phyloP scores from a whole-genome alignment of 148 eudicot genomes.

The Dysphania ambrosioides region DNA sequence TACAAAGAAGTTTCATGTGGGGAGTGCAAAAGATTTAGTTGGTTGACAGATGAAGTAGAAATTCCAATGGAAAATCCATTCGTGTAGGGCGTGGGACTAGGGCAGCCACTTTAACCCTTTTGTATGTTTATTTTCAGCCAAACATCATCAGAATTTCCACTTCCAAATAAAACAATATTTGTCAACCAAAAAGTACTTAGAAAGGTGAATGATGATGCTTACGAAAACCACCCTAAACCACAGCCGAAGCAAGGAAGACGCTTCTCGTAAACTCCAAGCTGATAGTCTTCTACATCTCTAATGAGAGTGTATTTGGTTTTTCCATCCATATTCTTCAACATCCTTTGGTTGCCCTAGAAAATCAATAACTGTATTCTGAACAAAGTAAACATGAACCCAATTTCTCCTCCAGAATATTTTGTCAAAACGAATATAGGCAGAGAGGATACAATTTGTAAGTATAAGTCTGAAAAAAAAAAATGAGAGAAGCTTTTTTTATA shows the following conservation, averaged over 20 bases:
- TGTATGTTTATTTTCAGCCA: neutral
- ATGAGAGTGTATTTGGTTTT: constrained; percentile 71
- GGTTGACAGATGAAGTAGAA: neutral
- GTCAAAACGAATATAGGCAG: neutral
- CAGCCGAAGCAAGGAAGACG: constrained; percentile 97
- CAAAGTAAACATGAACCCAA: neutral
- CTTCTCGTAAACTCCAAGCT: constrained; percentile 59
- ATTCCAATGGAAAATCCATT: neutral
- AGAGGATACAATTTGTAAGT: neutral
- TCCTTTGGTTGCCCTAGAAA: constrained; percentile 51
- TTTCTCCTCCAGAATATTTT: neutral
- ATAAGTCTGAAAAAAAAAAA: neutral
- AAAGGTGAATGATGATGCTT: constrained; percentile 35
- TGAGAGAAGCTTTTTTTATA: neutral
- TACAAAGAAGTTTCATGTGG: too few relatives aligned
- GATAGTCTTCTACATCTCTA: constrained; percentile 66
- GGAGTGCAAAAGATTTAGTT: too few relatives aligned
- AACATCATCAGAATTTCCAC: neutral
- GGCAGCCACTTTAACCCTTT: neutral
- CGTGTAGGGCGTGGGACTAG: neutral
- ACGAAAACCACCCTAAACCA: constrained; percentile 98
- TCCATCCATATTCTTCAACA: constrained; percentile 41
- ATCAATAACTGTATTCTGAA: neutral
- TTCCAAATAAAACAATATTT: too few relatives aligned
- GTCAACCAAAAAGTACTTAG: neutral